Base-by-base conservation (phyloP, 129 eudicot species). In the Oenanthe sinensis region DNA sequence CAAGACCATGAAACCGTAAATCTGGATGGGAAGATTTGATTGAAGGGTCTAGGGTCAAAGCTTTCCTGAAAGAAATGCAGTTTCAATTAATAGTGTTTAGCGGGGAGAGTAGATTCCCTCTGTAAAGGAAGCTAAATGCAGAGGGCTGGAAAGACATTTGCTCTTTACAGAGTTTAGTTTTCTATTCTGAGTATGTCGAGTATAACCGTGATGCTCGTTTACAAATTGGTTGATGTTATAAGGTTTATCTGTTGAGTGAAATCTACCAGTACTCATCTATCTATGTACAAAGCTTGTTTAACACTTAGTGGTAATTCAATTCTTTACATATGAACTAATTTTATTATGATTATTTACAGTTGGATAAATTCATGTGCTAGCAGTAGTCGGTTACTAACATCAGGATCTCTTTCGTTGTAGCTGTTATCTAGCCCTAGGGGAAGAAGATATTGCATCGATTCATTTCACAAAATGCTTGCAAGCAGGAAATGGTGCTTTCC, bases 391-490 rank as follows among this genome's bases (percentile, higher is more conserved):
- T 43, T 4, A 20, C 20, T 72, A 72, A 72, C 52, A 15, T 22
- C 20, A 43, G 8, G 30, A 72, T 22, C 52, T 22, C 46, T 79
- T 70, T 14, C 65, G 44, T 75, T 84, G 43, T 81, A 95, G 97
- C 85, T 95, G 99, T 83, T 90, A 90, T 83, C 97, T 95, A 85
- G 91, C 93, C 77, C 85, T 95, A 40, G 99, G 99, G 77, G 97
- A 95, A 77, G 81, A 83, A 80, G 99, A 88, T 81, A 87, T 87
- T 71, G 99, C 99, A 68, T 86, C 85, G 46, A 46, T 45, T 78
- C 89, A 88, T 81, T 90, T 85, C 73, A 82, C 74, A 79, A 90
- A 87, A 83, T 92, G 93, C 85, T 86, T 95, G 88, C 89, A 90
- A 73, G 78, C 80, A 36, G 89, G 89, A 81, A 58, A 69, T 71